phyloP scores from a whole-genome alignment of 2,329 filamentous ascomycete genomes.

The Aspergillus melleus region DNA sequence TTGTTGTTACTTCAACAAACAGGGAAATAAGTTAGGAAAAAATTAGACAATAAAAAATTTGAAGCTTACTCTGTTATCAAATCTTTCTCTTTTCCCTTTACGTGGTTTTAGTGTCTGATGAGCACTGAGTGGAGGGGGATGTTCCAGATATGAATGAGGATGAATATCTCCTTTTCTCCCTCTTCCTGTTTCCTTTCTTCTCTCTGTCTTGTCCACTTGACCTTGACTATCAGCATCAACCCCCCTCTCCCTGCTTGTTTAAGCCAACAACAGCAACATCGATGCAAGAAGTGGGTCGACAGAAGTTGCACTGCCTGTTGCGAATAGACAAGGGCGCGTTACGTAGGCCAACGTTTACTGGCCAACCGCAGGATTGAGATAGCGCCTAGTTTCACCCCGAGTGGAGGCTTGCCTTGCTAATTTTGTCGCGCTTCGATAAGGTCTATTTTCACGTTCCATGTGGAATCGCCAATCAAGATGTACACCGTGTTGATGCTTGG shows the following conservation, averaged over 20 bases:
- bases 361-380: conserved; percentile 14
- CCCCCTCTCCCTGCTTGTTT: too few species aligned
- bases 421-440: conserved; percentile 11
- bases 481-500: neutral
- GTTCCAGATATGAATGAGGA: too few species aligned
- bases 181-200: neutral
- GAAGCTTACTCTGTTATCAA: neutral
- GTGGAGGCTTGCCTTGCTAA: conserved; percentile 20
- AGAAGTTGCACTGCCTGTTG: conserved; percentile 14
- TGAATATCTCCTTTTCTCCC: neutral
- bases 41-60: neutral
- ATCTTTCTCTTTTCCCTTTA: neutral
- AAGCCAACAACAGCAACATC: neutral
- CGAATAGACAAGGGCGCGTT: conserved; percentile 20
- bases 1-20: neutral
- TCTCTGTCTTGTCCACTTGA: neutral
- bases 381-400: conserved; percentile 16
- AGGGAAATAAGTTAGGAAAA: neutral
- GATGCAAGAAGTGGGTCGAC: conserved; percentile 7
- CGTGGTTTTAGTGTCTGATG: too few species aligned
- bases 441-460: neutral
- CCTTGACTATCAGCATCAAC: too few species aligned
- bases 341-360: conserved; percentile 15
- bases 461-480: neutral
- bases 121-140: too few species aligned